Evolutionary conservation across 2,329 filamentous ascomycete species (phyloP).

Genomic region (Claviceps monticola): DNA sequence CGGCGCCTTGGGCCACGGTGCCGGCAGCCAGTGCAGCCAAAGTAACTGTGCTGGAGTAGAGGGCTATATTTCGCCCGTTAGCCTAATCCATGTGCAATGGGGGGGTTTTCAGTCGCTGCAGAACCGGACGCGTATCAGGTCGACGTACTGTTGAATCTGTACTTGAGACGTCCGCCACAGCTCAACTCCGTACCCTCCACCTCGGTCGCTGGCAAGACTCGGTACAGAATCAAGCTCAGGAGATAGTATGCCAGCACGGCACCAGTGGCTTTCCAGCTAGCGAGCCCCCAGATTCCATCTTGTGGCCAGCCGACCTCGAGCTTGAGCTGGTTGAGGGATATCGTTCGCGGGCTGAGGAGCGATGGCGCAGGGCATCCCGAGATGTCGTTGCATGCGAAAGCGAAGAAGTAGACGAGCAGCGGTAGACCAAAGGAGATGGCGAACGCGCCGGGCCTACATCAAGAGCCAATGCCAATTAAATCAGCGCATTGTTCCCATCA

Average conservation of each 20-base stretch:
- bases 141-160: conserved; percentile 60
- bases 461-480: no score
- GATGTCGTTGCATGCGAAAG: conserved; percentile 84
- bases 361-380: conserved; percentile 82
- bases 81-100: background rate
- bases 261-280: conserved; percentile 53
- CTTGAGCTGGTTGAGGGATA: conserved; percentile 62
- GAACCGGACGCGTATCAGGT: background rate
- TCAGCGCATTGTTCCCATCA: background rate
- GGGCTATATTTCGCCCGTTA: conserved; percentile 35
- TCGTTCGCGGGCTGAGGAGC: conserved; percentile 55
- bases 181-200: conserved; percentile 56
- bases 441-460: conserved; percentile 57
- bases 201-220: conserved; percentile 61
- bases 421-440: conserved; percentile 71
- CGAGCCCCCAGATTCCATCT: conserved; percentile 54
- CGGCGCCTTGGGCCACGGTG: conserved; percentile 60
- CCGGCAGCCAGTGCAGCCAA: conserved; percentile 59
- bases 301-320: conserved; percentile 68
- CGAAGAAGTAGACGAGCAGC: conserved; percentile 61
- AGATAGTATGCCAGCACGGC: conserved; percentile 67
- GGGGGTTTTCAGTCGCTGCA: background rate
- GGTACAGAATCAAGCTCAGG: conserved; percentile 60
- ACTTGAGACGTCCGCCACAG: conserved; percentile 62
- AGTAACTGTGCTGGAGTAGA: conserved; percentile 60